Percentiles rank a stretch among this genome's conserved stretches.
Conservation (phyloP, 192 early-diverging fungal species). For the Obelidium mucronatum region DNA sequence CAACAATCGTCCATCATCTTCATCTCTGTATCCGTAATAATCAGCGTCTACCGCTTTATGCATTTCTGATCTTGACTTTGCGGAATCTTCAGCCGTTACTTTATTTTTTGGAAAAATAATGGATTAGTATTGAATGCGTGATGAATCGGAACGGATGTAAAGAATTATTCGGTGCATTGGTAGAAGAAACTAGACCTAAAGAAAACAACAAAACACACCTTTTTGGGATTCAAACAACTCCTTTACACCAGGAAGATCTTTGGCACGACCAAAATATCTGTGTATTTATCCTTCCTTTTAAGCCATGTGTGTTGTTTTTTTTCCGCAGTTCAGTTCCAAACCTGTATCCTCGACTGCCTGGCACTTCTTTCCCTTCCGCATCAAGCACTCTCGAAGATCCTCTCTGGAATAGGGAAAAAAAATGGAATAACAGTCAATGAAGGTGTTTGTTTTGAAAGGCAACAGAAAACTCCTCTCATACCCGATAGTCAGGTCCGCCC, state of each 20-base stretch:
- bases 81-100: slow-evolving; percentile 27
- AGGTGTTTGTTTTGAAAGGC: too few relatives aligned
- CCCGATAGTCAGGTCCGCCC: slow-evolving; percentile 91
- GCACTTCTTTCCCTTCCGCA: slow-evolving; percentile 86
- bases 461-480: slow-evolving; percentile 52
- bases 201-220: slow-evolving; percentile 48
- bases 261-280: slow-evolving; percentile 95
- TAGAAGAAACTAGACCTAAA: neutral
- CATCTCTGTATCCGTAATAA: slow-evolving; percentile 95
- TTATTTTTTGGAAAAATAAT: neutral
- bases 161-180: neutral
- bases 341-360: slow-evolving; percentile 92
- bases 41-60: slow-evolving; percentile 85
- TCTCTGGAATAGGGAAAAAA: slow-evolving; percentile 52
- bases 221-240: slow-evolving; percentile 83
- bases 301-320: too few relatives aligned
- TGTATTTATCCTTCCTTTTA: too few relatives aligned
- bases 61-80: slow-evolving; percentile 73
- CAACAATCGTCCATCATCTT: slow-evolving; percentile 83
- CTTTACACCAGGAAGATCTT: slow-evolving; percentile 90
- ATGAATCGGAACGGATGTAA: neutral
- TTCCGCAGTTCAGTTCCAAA: too few relatives aligned
- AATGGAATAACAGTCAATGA: neutral
- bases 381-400: slow-evolving; percentile 81
- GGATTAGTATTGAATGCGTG: neutral